These are phyloP conservation scores for Monascus ruber DNA, from an alignment of 2,329 filamentous ascomycete species.

Conservation along the genomic window DNA sequence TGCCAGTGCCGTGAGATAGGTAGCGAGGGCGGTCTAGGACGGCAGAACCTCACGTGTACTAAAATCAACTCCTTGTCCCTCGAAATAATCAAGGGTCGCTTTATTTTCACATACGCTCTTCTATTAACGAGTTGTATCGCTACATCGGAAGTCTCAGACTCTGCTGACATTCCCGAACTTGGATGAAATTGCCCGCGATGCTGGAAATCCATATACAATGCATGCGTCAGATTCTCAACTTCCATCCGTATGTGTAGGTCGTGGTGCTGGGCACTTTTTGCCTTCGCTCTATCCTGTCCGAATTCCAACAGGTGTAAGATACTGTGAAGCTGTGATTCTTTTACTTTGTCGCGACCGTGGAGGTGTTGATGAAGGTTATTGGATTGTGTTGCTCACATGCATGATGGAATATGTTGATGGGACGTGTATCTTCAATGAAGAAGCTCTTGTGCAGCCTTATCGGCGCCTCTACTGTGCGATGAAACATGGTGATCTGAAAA, in stretches of 20 bases:
- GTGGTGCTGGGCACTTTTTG: conserved; percentile 8
- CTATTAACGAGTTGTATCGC: not conserved
- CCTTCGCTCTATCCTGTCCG: conserved; percentile 2
- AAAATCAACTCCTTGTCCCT: too few species aligned
- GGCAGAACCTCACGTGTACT: too few species aligned
- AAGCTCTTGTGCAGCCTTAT: conserved; percentile 6
- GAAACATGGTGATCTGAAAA: conserved; percentile 7
- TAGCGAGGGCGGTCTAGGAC: too few species aligned
- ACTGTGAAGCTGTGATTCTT: conserved; percentile 10
- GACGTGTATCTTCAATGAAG: conserved; percentile 8
- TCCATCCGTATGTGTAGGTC: conserved; percentile 1
- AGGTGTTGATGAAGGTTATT: conserved; percentile 5
- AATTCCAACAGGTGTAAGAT: conserved; percentile 7
- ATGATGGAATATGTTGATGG: conserved; percentile 11
- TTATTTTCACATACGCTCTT: too few species aligned
- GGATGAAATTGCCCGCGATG: not conserved
- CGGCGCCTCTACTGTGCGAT: conserved; percentile 8
- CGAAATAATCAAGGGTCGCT: too few species aligned
- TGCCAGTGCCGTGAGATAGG: too few species aligned
- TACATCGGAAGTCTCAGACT: not conserved
- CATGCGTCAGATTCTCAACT: conserved; percentile 1
- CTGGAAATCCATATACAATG: not conserved
- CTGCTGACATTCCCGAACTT: not conserved
- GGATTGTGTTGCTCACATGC: conserved; percentile 12
- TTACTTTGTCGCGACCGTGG: conserved; percentile 10